Evolutionary conservation across 352 stramenopile genomes (phyloP), one percentile per base, ranked within the genome.

Genomic region (Phytophthora sp.): DNA sequence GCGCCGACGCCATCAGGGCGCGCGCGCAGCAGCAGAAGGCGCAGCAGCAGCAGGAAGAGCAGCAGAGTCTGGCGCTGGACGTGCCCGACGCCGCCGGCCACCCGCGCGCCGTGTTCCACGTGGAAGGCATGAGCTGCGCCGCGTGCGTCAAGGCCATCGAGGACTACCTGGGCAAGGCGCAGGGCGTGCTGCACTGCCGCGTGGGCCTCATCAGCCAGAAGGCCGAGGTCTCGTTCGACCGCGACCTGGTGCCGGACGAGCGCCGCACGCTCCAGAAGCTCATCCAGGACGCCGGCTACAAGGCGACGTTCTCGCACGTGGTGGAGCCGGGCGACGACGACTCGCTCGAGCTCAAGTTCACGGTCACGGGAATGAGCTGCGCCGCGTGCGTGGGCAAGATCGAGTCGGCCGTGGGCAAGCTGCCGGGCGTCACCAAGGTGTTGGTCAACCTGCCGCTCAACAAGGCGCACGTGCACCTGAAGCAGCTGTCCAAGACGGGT

Each of bases 91-190:
- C 68, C 2, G 26, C 45, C 8, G 43, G 69, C 5, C 62, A 94
- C 55, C 86, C 87, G 34, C 82, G 84, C 31, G 85, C 86, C 13
- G 87, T 92, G 51, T 93, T 94, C 71, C 82, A 83, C 26, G 84
- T 94, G 12, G 75, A 93, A 77, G 87, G 87, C 45, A 94, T 94
- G 87, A 94, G 84, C 61, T 96, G 85, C 54, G 87, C 87, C 2
- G 87, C 87, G 8, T 96, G 87, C 55, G 87, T 94, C 49, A 96
- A 96, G 67, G 81, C 82, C 50, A 94, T 96, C 37, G 85, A 96
- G 75, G 84, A 94, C 54, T 74, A 88, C 23, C 30, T 96, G 49
- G 73, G 68, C 51, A 82, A 88, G 42, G 58, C 69, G 34, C 55
- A 71, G 10, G 87, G 87, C 23, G 86, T 96, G 28, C 30, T 93